phyloP scores from a whole-genome alignment of 345 rosid genomes.

The Gossypium raimondii region DNA sequence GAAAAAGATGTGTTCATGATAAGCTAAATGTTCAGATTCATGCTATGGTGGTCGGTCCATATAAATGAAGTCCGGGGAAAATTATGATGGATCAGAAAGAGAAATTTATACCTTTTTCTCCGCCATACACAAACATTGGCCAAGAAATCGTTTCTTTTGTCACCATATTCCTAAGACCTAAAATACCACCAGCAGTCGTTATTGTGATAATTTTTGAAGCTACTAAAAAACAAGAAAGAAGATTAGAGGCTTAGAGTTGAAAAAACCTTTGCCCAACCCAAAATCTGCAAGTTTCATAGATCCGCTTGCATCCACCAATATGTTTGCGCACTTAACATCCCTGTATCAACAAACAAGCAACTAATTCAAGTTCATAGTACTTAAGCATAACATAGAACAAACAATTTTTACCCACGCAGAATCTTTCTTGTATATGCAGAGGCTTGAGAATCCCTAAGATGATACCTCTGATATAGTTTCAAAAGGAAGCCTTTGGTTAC shows the following conservation, averaged over 20 bases:
- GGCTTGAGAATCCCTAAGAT: slow-evolving; percentile 52
- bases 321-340: slow-evolving; percentile 94
- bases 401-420: slow-evolving; percentile 1
- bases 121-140: background rate
- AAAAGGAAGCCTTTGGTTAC: slow-evolving; percentile 74
- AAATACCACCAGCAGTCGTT: background rate
- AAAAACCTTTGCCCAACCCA: slow-evolving; percentile 88
- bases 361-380: background rate
- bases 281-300: slow-evolving; percentile 91
- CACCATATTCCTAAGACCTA: background rate
- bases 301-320: slow-evolving; percentile 75
- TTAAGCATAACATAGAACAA: background rate
- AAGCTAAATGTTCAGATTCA: background rate
- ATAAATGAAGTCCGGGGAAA: background rate
- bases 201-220: slow-evolving; percentile 9
- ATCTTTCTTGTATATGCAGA: slow-evolving; percentile 65
- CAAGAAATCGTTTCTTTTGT: background rate
- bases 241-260: background rate
- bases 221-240: background rate
- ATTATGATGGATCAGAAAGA: background rate
- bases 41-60: background rate
- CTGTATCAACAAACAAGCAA: slow-evolving; percentile 32
- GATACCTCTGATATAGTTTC: slow-evolving; percentile 51
- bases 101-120: background rate
- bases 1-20: background rate